A percentile compares a stretch with the other conserved stretches of the same genome.
phyloP scores from a whole-genome alignment of 495 filamentous ascomycete species.

The Penicillium psychrofluorescens region DNA sequence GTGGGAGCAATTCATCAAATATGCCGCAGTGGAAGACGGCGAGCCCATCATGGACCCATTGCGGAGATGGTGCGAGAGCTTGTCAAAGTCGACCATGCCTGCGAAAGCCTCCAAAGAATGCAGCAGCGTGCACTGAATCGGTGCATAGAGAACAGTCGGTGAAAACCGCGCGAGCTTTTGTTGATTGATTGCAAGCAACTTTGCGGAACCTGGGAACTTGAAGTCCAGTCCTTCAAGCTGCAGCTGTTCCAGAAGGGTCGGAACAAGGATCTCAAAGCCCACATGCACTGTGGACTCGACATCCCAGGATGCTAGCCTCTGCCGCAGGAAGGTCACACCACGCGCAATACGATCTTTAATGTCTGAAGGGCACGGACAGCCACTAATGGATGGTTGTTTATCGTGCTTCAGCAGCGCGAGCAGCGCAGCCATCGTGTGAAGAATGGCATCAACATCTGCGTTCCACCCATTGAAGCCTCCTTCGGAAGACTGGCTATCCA shows the following conservation, averaged over 20 bases:
- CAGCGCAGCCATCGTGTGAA: constrained; percentile 16
- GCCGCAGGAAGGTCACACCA: too few relatives aligned
- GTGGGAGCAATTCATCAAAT: constrained; percentile 27
- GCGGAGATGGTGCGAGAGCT: constrained; percentile 34
- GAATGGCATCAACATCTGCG: constrained; percentile 12
- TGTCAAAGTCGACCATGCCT: constrained; percentile 36
- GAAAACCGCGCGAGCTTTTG: constrained; percentile 21
- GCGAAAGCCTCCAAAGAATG: constrained; percentile 44
- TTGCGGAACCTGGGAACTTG: too few relatives aligned
- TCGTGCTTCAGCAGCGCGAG: not conserved
- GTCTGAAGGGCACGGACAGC: too few relatives aligned
- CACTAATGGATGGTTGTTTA: too few relatives aligned
- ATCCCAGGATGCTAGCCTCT: too few relatives aligned
- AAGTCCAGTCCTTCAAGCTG: too few relatives aligned
- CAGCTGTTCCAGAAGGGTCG: too few relatives aligned
- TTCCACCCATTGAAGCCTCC: constrained; percentile 12
- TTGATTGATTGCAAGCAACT: not conserved
- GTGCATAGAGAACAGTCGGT: constrained; percentile 19
- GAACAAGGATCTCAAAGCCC: too few relatives aligned
- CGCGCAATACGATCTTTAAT: too few relatives aligned
- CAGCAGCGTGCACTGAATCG: constrained; percentile 20
- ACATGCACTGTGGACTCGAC: too few relatives aligned
- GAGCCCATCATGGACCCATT: constrained; percentile 40
- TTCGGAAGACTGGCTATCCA: constrained; percentile 7
- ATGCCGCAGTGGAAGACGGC: constrained; percentile 41